A percentile compares a stretch with the other conserved stretches of the same genome.
These are phyloP conservation scores for Sclerotinia spermophila DNA, from an alignment of 2,329 filamentous ascomycete species.

Conservation along the genomic window DNA sequence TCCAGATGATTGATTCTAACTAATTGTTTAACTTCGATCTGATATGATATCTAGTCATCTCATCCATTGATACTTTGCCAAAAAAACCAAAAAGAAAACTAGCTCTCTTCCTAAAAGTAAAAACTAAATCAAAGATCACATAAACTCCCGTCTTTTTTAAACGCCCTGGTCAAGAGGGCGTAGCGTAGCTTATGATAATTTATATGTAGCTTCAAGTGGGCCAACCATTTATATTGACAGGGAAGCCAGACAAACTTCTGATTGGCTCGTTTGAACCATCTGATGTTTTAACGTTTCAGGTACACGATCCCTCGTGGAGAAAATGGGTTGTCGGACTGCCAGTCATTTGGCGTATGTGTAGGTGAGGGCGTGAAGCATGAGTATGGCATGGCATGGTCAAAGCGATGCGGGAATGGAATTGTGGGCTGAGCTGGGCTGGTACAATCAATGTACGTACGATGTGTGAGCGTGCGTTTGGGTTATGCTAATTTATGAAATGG, in stretches of 20 bases:
- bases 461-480: not conserved
- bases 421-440: not conserved
- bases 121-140: not conserved
- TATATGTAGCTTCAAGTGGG: not conserved
- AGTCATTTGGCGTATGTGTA: not conserved
- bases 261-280: conserved; percentile 5
- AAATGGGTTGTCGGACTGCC: not conserved
- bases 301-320: conserved; percentile 16
- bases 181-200: no score
- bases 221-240: not conserved
- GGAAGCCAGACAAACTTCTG: not conserved
- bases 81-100: not conserved
- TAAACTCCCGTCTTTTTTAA: not conserved
- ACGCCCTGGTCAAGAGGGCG: conserved; percentile 11
- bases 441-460: not conserved
- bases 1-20: not conserved
- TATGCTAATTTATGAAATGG: not conserved
- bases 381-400: not conserved
- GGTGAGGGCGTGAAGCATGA: not conserved
- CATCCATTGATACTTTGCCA: not conserved
- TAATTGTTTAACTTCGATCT: not conserved
- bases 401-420: not conserved
- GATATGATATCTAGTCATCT: no score
- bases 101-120: not conserved
- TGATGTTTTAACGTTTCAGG: conserved; percentile 17